Conservation (phyloP, 2,329 filamentous ascomycete species). For the Cytospora piceae region DNA sequence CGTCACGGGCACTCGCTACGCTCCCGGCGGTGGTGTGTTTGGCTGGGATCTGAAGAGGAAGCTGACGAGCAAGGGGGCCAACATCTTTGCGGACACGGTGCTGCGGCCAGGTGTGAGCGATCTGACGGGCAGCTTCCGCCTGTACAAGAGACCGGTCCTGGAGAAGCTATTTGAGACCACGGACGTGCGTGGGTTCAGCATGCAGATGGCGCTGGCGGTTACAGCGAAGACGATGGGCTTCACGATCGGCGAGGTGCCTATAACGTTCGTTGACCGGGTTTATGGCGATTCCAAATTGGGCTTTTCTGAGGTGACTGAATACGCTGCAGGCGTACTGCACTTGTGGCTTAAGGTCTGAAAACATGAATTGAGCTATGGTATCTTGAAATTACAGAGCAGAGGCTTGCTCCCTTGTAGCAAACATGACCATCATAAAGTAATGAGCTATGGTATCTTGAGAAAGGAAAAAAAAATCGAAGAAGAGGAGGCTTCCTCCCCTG, state of each 20-base stretch:
- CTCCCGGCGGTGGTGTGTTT: constrained; percentile 84
- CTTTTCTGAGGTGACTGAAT: not conserved
- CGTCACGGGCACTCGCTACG: constrained; percentile 94
- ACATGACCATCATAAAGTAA: no score
- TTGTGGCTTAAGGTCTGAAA: no score
- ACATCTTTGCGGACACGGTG: constrained; percentile 94
- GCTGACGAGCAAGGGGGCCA: constrained; percentile 83
- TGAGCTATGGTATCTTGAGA: no score
- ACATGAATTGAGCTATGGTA: no score
- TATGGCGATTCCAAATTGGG: constrained; percentile 70
- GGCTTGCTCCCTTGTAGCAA: no score
- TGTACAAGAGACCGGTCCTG: constrained; percentile 91
- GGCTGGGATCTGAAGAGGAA: constrained; percentile 96
- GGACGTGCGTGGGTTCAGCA: constrained; percentile 95
- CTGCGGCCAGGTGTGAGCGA: constrained; percentile 93
- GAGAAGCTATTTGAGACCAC: constrained; percentile 89
- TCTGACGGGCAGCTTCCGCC: constrained; percentile 88
- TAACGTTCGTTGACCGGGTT: constrained; percentile 91
- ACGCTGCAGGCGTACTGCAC: no score
- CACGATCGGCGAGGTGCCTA: constrained; percentile 92
- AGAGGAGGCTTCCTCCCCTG: no score
- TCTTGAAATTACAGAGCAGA: no score
- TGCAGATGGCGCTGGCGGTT: constrained; percentile 99
- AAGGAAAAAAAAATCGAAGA: no score
- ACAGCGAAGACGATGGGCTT: constrained; percentile 94